Conservation (phyloP, 257 asterid species). For the Thymus mandschuricus region DNA sequence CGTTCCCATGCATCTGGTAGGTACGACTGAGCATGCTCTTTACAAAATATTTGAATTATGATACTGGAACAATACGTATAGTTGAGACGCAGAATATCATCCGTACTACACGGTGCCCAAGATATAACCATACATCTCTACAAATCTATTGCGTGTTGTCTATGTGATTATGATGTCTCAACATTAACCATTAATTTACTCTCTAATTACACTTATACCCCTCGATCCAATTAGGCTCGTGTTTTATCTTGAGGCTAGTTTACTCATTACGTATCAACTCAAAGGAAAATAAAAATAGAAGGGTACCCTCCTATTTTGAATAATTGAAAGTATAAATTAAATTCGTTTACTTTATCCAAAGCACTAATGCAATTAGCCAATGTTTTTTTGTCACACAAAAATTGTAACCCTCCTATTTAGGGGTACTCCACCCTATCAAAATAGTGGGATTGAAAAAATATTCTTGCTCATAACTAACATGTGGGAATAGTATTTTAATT, state of each 20-base stretch:
- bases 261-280: too few relatives aligned
- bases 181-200: neutral
- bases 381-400: neutral
- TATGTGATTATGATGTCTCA: constrained; percentile 10
- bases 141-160: neutral
- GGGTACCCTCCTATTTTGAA: neutral
- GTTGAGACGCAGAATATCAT: too few relatives aligned
- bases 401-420: neutral
- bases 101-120: neutral
- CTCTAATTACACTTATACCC: constrained; percentile 1
- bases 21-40: too few relatives aligned
- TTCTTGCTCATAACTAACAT: neutral
- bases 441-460: neutral
- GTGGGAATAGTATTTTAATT: neutral
- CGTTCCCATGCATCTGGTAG: too few relatives aligned
- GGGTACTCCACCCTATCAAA: neutral
- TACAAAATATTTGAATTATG: too few relatives aligned
- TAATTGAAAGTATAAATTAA: neutral
- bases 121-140: neutral
- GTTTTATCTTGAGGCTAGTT: neutral
- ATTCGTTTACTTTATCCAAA: constrained; percentile 8
- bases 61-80: too few relatives aligned
- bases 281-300: too few relatives aligned
- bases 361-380: neutral
- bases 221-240: neutral